Percentiles rank a stretch among this genome's conserved stretches.
Conservation (phyloP, 1,139 yeast species). For the Blastobotrys ciferrii region DNA sequence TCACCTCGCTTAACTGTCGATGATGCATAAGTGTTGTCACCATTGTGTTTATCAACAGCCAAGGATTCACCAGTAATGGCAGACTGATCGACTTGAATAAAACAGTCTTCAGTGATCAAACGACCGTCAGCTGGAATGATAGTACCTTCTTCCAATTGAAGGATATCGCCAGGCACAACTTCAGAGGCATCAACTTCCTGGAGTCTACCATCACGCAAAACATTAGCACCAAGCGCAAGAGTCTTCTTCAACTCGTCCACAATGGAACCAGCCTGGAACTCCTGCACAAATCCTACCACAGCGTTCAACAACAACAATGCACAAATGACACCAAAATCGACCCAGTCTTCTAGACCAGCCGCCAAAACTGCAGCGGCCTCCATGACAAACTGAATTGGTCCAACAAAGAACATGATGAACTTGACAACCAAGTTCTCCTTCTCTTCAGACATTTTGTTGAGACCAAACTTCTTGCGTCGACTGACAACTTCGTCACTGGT, state of each 20-base stretch:
- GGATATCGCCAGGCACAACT: constrained; percentile 78
- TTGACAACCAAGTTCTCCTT: constrained; percentile 78
- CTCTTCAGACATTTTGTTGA: constrained; percentile 94
- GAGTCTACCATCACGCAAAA: constrained; percentile 64
- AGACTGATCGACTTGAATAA: constrained; percentile 94
- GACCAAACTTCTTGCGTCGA: constrained; percentile 93
- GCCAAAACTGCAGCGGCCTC: constrained; percentile 96
- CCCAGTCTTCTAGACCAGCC: constrained; percentile 99
- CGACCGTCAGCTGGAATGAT: constrained; percentile 92
- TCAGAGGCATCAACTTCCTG: constrained; percentile 64
- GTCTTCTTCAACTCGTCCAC: constrained; percentile 46
- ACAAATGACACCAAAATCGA: constrained; percentile 96
- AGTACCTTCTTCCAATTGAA: constrained; percentile 76
- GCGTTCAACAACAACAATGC: constrained; percentile 88
- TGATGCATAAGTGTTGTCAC: constrained; percentile 88
- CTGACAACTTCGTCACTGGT: constrained; percentile 74
- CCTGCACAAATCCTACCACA: constrained; percentile 94
- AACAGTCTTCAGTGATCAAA: constrained; percentile 81
- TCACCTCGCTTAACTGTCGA: constrained; percentile 97
- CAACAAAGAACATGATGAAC: constrained; percentile 90
- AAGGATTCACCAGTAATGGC: constrained; percentile 98
- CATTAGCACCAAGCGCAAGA: constrained; percentile 51
- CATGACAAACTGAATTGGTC: constrained; percentile 99
- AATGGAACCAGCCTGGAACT: constrained; percentile 60
- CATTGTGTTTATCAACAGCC: constrained; percentile 89